phyloP scores from a whole-genome alignment of 345 rosid species.

The Aquilaria yunnanensis region DNA sequence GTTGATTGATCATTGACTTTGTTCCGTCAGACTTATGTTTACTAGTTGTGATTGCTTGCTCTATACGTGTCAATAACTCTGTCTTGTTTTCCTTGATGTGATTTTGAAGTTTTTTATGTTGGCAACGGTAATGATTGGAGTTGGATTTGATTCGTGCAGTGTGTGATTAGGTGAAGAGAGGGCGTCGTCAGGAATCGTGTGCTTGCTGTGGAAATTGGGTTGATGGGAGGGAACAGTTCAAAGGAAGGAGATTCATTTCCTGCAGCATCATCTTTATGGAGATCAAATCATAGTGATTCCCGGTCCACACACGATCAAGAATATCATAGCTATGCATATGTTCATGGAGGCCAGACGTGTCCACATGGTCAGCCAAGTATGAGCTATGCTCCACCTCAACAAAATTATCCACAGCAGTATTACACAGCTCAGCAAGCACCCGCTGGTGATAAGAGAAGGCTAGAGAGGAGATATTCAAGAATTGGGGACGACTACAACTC shows the following conservation, averaged over 20 bases:
- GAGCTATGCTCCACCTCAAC: conserved; percentile 22
- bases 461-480: conserved; percentile 20
- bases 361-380: conserved; percentile 25
- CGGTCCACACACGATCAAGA: conserved; percentile 9
- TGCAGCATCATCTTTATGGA: conserved; percentile 43
- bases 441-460: conserved; percentile 17
- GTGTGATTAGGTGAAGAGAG: background rate
- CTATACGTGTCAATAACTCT: too few species aligned
- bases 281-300: conserved; percentile 29
- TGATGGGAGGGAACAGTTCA: conserved; percentile 62
- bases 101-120: background rate
- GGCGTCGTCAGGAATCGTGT: conserved; percentile 7
- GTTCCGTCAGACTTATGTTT: too few species aligned
- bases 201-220: conserved; percentile 20
- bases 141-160: too few species aligned
- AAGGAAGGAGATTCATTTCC: conserved; percentile 26
- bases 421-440: conserved; percentile 27
- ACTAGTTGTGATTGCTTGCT: too few species aligned
- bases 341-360: conserved; percentile 34
- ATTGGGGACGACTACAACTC: conserved; percentile 31
- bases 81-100: too few species aligned
- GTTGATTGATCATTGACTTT: too few species aligned
- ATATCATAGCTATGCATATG: conserved; percentile 7
- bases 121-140: too few species aligned
- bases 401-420: conserved; percentile 23